Percentiles rank a stretch among this genome's conserved stretches.
Evolutionary conservation across 768 basidiomycete genomes (phyloP).

Genomic region (Agaricus blazei): DNA sequence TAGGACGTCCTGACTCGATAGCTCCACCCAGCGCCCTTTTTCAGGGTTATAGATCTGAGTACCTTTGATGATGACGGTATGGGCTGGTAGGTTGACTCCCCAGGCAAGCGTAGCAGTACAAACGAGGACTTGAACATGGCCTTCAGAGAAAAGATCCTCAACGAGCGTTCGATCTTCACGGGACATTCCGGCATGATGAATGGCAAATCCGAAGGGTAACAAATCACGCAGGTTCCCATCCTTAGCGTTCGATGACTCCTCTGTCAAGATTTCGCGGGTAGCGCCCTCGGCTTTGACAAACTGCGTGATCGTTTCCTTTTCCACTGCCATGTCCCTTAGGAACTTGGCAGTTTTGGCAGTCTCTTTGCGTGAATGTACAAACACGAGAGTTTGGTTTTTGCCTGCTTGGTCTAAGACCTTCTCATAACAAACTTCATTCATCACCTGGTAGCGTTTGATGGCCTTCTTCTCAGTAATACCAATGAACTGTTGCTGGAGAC

Average conservation of each 20-base stretch:
- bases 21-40: constrained; percentile 40
- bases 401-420: constrained; percentile 89
- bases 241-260: constrained; percentile 78
- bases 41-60: no score
- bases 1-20: constrained; percentile 92
- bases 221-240: constrained; percentile 84
- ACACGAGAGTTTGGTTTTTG: constrained; percentile 91
- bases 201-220: constrained; percentile 93
- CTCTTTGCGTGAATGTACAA: constrained; percentile 98
- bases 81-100: constrained; percentile 98
- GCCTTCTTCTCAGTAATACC: constrained; percentile 99
- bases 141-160: constrained; percentile 92
- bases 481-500: constrained; percentile 93
- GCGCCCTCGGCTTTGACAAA: constrained; percentile 94
- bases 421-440: constrained; percentile 99
- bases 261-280: constrained; percentile 81
- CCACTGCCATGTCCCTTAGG: constrained; percentile 90
- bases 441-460: constrained; percentile 96
- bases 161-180: constrained; percentile 87
- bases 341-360: constrained; percentile 96
- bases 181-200: constrained; percentile 97
- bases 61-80: constrained; percentile 36
- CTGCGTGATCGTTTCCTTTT: constrained; percentile 93
- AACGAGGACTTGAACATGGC: constrained; percentile 89
- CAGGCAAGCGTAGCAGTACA: constrained; percentile 98